phyloP scores from a whole-genome alignment of 768 basidiomycete species.

The Hygrocybe coccinea region DNA sequence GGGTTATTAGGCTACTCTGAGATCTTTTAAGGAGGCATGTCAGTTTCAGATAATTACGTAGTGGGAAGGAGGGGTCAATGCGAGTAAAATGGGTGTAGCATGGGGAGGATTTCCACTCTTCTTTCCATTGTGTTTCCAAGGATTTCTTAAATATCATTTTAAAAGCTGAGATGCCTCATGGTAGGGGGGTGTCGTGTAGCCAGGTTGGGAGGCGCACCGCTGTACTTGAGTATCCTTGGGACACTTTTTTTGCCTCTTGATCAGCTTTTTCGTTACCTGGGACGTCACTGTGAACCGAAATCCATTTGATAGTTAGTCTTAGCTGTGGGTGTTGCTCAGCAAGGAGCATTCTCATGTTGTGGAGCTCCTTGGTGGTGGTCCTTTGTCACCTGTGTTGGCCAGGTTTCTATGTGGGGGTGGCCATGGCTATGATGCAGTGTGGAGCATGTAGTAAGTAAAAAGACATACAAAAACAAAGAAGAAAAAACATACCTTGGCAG shows the following conservation, averaged over 20 bases:
- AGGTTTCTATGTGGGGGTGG: too few species aligned
- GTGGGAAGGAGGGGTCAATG: not conserved
- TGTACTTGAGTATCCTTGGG: constrained; percentile 4
- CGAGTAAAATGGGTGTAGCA: not conserved
- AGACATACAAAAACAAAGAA: too few species aligned
- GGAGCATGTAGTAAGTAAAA: too few species aligned
- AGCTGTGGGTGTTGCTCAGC: not conserved
- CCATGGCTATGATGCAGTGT: too few species aligned
- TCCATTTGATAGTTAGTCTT: constrained; percentile 18
- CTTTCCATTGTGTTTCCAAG: constrained; percentile 4
- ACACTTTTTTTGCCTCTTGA: constrained; percentile 19
- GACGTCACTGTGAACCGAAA: constrained; percentile 23
- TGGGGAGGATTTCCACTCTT: constrained; percentile 6
- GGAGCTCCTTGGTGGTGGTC: too few species aligned
- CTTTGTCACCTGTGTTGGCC: too few species aligned
- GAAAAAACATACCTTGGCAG: too few species aligned
- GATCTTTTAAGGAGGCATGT: not conserved
- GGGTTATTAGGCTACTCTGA: constrained; percentile 21
- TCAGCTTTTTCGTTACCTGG: constrained; percentile 18
- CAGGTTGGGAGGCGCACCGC: not conserved
- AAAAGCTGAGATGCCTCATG: constrained; percentile 15
- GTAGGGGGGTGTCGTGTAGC: constrained; percentile 8
- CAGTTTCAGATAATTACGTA: constrained; percentile 2
- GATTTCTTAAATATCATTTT: constrained; percentile 10
- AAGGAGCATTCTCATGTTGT: too few species aligned